A percentile compares a stretch with the other conserved stretches of the same genome.
These are phyloP conservation scores for Malbranchea zuffiana DNA, from an alignment of 2,329 filamentous ascomycete species.

Conservation along the genomic window DNA sequence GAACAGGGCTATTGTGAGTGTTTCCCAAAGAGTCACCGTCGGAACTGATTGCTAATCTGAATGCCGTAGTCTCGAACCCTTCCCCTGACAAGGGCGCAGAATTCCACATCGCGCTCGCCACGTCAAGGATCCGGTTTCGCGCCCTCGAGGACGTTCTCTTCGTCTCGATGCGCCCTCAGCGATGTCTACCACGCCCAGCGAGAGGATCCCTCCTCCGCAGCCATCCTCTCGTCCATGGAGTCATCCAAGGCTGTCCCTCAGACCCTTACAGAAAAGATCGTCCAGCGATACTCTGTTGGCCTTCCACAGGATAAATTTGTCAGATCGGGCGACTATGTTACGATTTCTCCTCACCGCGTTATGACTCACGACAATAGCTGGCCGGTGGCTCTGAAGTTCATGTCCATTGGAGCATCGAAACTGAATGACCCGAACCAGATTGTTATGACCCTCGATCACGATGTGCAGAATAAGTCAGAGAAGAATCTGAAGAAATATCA, in stretches of 20 bases:
- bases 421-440: conserved; percentile 62
- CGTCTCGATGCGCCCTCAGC: conserved; percentile 6
- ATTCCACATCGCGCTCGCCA: conserved; percentile 1
- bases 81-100: conserved; percentile 3
- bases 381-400: conserved; percentile 68
- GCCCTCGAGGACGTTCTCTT: conserved; percentile 10
- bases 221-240: conserved; percentile 15
- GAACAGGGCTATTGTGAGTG: conserved; percentile 1
- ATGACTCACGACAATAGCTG: conserved; percentile 84
- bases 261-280: conserved; percentile 85
- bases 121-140: not conserved
- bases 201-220: conserved; percentile 13
- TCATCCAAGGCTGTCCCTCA: conserved; percentile 44
- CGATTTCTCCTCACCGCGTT: conserved; percentile 57
- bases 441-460: conserved; percentile 77
- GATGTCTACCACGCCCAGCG: conserved; percentile 15
- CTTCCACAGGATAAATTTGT: conserved; percentile 65
- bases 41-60: too few relatives aligned
- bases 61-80: conserved; percentile 7
- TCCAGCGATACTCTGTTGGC: conserved; percentile 69
- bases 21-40: too few relatives aligned
- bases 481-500: conserved; percentile 72
- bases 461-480: conserved; percentile 72
- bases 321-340: conserved; percentile 72
- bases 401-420: conserved; percentile 66